Percentiles rank a stretch among this genome's conserved stretches.
These are phyloP conservation scores for Xerocomellus amylosporus DNA, from an alignment of 768 basidiomycete genomes.

Conservation along the genomic window DNA sequence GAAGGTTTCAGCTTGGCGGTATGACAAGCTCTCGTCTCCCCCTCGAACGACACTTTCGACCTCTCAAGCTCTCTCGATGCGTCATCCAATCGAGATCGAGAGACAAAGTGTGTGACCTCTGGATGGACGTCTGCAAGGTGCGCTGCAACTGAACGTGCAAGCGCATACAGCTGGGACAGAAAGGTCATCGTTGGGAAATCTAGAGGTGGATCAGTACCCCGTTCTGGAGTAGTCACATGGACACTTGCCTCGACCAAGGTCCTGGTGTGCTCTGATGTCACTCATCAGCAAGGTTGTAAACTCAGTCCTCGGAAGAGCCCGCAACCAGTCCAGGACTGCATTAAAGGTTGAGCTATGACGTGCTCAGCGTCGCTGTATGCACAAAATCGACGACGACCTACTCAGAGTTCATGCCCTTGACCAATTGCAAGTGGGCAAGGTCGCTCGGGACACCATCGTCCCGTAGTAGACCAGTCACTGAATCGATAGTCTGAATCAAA, in stretches of 20 bases:
- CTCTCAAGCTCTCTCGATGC: constrained; percentile 34
- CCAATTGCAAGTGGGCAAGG: constrained; percentile 38
- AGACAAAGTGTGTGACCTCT: constrained; percentile 8
- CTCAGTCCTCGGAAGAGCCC: constrained; percentile 19
- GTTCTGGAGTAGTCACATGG: background rate
- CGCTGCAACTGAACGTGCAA: constrained; percentile 36
- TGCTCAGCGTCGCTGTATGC: background rate
- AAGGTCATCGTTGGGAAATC: constrained; percentile 42
- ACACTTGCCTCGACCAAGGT: constrained; percentile 27
- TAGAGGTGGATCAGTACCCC: constrained; percentile 7
- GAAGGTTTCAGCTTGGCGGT: constrained; percentile 43
- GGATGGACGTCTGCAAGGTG: constrained; percentile 10
- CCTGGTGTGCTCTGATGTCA: constrained; percentile 27
- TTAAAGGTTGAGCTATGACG: constrained; percentile 23
- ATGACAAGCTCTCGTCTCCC: constrained; percentile 38
- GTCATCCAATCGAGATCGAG: constrained; percentile 21
- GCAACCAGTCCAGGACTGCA: constrained; percentile 26
- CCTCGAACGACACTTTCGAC: constrained; percentile 33
- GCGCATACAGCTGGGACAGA: constrained; percentile 46
- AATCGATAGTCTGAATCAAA: constrained; percentile 38
- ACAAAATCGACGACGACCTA: constrained; percentile 23
- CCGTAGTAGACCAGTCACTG: constrained; percentile 31
- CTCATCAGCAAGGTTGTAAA: constrained; percentile 12
- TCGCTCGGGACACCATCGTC: constrained; percentile 21
- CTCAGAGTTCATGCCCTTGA: constrained; percentile 39